phyloP scores from a whole-genome alignment of 1,139 yeast genomes.

The Scheffersomyces cryptocercus region DNA sequence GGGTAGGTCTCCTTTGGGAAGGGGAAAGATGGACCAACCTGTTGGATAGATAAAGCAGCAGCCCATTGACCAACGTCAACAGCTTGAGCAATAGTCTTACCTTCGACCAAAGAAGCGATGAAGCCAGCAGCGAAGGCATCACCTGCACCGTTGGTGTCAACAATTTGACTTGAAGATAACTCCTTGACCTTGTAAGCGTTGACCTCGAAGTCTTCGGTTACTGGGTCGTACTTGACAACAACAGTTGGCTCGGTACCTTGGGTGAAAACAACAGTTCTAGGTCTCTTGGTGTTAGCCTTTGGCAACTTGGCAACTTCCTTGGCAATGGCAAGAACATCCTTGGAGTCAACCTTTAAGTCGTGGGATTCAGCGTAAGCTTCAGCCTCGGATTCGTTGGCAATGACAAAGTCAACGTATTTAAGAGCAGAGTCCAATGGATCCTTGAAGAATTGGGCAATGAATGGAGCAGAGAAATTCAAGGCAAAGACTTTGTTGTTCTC shows the following conservation, averaged over 20 bases:
- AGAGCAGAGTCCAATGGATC: constrained; percentile 78
- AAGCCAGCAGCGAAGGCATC: constrained; percentile 99
- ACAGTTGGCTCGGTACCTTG: constrained; percentile 92
- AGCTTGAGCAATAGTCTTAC: constrained; percentile 59
- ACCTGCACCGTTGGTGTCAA: constrained; percentile 98
- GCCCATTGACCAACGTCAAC: constrained; percentile 96
- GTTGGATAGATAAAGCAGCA: constrained; percentile 88
- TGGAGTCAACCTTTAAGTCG: constrained; percentile 50
- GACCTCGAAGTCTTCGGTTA: constrained; percentile 46
- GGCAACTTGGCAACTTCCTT: constrained; percentile 78
- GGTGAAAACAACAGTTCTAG: constrained; percentile 87
- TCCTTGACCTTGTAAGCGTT: constrained; percentile 68
- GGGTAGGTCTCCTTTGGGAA: constrained; percentile 67
- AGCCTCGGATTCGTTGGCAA: constrained; percentile 97
- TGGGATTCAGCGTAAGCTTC: constrained; percentile 91
- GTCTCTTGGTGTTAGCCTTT: constrained; percentile 67
- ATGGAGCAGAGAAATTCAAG: constrained; percentile 93
- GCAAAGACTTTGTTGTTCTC: constrained; percentile 79
- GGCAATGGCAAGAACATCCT: constrained; percentile 77
- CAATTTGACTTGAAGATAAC: constrained; percentile 64
- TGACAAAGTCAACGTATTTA: constrained; percentile 87
- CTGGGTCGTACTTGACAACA: constrained; percentile 57
- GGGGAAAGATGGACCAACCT: constrained; percentile 94
- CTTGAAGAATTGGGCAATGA: constrained; percentile 93
- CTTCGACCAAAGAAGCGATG: constrained; percentile 83